A percentile compares a stretch with the other conserved stretches of the same genome.
Evolutionary conservation across 2,329 filamentous ascomycete genomes (phyloP).

Genomic region (Chaetomium sp.): DNA sequence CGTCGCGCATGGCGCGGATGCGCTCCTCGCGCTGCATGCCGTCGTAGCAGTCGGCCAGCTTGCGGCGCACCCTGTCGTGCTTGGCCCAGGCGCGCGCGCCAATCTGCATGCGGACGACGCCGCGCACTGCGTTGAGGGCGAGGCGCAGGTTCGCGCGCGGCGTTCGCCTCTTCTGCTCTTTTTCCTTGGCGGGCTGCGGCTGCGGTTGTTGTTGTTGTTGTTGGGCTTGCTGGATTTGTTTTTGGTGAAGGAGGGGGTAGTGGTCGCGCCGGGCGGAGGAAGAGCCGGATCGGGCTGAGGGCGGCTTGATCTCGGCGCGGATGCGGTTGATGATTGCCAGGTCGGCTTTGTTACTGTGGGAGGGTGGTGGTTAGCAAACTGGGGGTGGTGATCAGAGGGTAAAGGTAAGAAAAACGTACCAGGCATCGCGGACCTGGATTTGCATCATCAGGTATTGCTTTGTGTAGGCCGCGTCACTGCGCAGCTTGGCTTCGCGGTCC

Average conservation of each 20-base stretch:
- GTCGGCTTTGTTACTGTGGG: conserved; percentile 87
- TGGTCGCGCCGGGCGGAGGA: conserved; percentile 42
- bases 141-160: conserved; percentile 44
- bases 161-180: conserved; percentile 12
- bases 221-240: conserved; percentile 18
- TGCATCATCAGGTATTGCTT: conserved; percentile 82
- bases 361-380: conserved; percentile 12
- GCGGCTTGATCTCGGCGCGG: conserved; percentile 59
- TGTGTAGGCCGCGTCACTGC: conserved; percentile 78
- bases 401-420: conserved; percentile 60
- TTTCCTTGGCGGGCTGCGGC: not conserved
- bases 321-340: conserved; percentile 83
- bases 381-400: conserved; percentile 14
- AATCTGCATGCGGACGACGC: conserved; percentile 55
- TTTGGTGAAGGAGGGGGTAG: conserved; percentile 39
- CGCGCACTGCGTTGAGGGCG: conserved; percentile 53
- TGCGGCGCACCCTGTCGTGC: conserved; percentile 54
- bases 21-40: conserved; percentile 50
- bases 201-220: conserved; percentile 5
- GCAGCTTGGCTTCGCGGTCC: conserved; percentile 76
- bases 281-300: conserved; percentile 36
- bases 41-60: conserved; percentile 53
- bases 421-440: conserved; percentile 82
- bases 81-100: conserved; percentile 53
- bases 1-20: conserved; percentile 45